These are phyloP conservation scores for Ophiostoma montium DNA, from an alignment of 2,329 filamentous ascomycete species.

Conservation along the genomic window DNA sequence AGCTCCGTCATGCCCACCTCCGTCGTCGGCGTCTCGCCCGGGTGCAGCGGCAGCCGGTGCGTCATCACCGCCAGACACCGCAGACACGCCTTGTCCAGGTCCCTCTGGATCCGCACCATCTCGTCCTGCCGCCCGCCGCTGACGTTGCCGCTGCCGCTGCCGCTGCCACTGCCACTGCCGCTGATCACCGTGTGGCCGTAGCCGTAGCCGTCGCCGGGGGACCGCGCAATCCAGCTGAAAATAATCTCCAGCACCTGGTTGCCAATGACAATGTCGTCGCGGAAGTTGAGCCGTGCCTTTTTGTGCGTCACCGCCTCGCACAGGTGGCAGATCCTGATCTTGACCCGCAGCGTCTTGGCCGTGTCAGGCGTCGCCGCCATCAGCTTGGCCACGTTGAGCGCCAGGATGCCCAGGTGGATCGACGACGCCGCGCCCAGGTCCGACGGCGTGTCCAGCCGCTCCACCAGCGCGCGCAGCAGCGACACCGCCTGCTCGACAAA, in stretches of 20 bases:
- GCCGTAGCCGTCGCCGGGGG: conserved; percentile 22
- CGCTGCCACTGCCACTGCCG: too few species aligned
- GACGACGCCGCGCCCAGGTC: conserved; percentile 49
- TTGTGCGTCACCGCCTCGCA: conserved; percentile 50
- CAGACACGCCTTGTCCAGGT: conserved; percentile 52
- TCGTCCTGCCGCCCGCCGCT: conserved; percentile 37
- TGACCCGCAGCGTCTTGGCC: conserved; percentile 43
- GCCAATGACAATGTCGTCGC: conserved; percentile 53
- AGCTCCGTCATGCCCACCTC: conserved; percentile 54
- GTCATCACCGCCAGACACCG: conserved; percentile 52
- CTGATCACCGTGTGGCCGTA: conserved; percentile 20
- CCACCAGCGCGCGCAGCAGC: conserved; percentile 47
- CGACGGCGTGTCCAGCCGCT: conserved; percentile 47
- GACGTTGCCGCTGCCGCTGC: too few species aligned
- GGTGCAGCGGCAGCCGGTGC: conserved; percentile 51
- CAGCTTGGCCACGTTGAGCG: conserved; percentile 54
- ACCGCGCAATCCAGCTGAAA: conserved; percentile 51
- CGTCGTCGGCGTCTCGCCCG: conserved; percentile 48
- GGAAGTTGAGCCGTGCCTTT: conserved; percentile 53
- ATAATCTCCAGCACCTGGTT: conserved; percentile 56
- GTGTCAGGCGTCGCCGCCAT: conserved; percentile 44
- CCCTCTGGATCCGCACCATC: conserved; percentile 41
- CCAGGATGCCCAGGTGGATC: conserved; percentile 48
- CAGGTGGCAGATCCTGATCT: conserved; percentile 55
- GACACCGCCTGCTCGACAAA: conserved; percentile 56